These are phyloP conservation scores for Middelhovenomyces tepae DNA, from an alignment of 805 yeast species.

Conservation along the genomic window DNA sequence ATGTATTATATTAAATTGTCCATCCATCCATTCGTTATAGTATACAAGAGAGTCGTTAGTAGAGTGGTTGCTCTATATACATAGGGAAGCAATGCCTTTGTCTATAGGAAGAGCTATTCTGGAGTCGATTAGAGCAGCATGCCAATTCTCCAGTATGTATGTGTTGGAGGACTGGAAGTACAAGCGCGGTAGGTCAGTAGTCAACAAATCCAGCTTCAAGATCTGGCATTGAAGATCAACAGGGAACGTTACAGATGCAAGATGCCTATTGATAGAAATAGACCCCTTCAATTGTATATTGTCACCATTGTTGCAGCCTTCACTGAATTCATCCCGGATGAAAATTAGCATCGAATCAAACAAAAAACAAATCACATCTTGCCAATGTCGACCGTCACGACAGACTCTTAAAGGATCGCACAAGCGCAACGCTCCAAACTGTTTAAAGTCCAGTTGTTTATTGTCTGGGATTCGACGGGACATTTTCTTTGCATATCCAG, in stretches of 20 bases:
- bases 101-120: too few species aligned
- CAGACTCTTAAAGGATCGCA: constrained; percentile 9
- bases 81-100: too few species aligned
- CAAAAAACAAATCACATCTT: constrained; percentile 11
- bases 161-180: constrained; percentile 8
- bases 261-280: constrained; percentile 10
- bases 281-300: constrained; percentile 9
- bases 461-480: constrained; percentile 3
- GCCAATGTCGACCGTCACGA: constrained; percentile 12
- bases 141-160: constrained; percentile 9
- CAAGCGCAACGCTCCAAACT: constrained; percentile 12
- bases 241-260: constrained; percentile 4
- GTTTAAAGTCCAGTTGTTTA: constrained; percentile 6
- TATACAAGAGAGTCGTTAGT: too few species aligned
- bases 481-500: constrained; percentile 4
- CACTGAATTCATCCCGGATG: constrained; percentile 3
- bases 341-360: constrained; percentile 12
- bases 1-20: too few species aligned
- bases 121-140: constrained; percentile 12
- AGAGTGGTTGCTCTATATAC: too few species aligned
- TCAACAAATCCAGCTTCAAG: constrained; percentile 5
- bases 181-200: constrained; percentile 9
- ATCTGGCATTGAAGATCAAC: constrained; percentile 3
- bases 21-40: too few species aligned
- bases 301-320: not conserved